Conservation (phyloP, 306 rosid genomes). For the Spatholobus suberectus region DNA sequence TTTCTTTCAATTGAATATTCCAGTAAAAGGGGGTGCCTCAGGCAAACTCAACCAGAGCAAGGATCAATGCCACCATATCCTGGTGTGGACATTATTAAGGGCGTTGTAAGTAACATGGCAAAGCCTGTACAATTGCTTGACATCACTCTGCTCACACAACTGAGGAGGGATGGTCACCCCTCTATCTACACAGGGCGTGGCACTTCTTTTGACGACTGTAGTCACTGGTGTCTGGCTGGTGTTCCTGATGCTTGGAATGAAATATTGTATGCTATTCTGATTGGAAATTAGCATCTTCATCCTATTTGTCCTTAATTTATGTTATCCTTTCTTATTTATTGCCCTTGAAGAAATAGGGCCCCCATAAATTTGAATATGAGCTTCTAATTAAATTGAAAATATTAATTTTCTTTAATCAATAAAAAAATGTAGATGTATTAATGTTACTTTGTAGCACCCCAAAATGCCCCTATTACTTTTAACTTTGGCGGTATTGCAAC, state of each 20-base stretch:
- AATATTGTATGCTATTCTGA: constrained; percentile 57
- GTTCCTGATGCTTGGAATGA: constrained; percentile 86
- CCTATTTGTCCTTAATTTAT: not conserved
- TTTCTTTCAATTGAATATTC: not conserved
- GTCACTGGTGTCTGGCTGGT: constrained; percentile 82
- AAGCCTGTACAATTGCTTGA: constrained; percentile 58
- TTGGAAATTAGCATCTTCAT: constrained; percentile 11
- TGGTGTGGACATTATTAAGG: constrained; percentile 62
- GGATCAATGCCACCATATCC: constrained; percentile 43
- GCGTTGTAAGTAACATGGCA: constrained; percentile 43
- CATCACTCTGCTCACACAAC: constrained; percentile 68
- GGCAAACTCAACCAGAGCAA: constrained; percentile 49
- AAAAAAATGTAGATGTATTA: not conserved
- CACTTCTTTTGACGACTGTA: constrained; percentile 55
- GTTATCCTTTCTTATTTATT: not conserved
- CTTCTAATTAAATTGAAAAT: not conserved
- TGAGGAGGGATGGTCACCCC: constrained; percentile 80
- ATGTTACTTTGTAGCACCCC: too few species aligned
- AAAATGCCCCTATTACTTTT: not conserved
- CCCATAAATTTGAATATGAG: not conserved
- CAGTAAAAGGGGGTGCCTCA: constrained; percentile 43
- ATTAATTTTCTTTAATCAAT: not conserved
- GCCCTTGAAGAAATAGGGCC: not conserved
- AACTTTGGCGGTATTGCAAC: not conserved
- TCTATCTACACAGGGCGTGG: constrained; percentile 60